A percentile compares a stretch with the other conserved stretches of the same genome.
Conservation (phyloP, 1,139 yeast genomes). For the Diutina pseudorugosa region DNA sequence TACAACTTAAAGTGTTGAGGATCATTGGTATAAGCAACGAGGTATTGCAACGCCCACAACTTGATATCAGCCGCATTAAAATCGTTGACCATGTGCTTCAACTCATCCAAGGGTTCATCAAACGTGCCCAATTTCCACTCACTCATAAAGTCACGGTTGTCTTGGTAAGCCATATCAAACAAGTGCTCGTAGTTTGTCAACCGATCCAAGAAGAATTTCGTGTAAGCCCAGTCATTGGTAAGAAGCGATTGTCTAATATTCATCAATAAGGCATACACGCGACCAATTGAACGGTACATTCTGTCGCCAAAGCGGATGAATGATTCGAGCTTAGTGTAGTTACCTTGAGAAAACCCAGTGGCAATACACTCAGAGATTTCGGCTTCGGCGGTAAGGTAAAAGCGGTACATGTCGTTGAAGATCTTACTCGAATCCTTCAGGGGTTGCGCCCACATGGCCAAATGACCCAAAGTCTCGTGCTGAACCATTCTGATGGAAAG, state of each 20-base stretch:
- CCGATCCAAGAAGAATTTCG: neutral
- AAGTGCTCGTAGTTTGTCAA: neutral
- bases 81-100: neutral
- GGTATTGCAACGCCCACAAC: neutral
- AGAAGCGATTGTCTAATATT: conserved; percentile 23
- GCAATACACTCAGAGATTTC: conserved; percentile 36
- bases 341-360: conserved; percentile 39
- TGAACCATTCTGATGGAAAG: conserved; percentile 70
- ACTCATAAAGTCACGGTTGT: conserved; percentile 9
- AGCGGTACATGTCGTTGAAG: conserved; percentile 22
- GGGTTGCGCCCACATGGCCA: conserved; percentile 27
- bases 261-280: conserved; percentile 21
- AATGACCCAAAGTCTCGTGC: conserved; percentile 59
- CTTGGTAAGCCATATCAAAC: conserved; percentile 5
- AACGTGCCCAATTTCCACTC: conserved; percentile 9
- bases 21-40: neutral
- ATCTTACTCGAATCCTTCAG: conserved; percentile 15
- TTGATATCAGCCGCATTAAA: neutral
- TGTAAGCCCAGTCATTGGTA: conserved; percentile 14
- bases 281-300: conserved; percentile 26
- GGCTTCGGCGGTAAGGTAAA: conserved; percentile 38
- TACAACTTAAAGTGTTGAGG: neutral
- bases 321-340: conserved; percentile 51
- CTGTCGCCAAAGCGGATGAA: conserved; percentile 40
- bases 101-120: conserved; percentile 4